These are phyloP conservation scores for Aspergillus kassunensis DNA, from an alignment of 495 filamentous ascomycete species.

Conservation along the genomic window DNA sequence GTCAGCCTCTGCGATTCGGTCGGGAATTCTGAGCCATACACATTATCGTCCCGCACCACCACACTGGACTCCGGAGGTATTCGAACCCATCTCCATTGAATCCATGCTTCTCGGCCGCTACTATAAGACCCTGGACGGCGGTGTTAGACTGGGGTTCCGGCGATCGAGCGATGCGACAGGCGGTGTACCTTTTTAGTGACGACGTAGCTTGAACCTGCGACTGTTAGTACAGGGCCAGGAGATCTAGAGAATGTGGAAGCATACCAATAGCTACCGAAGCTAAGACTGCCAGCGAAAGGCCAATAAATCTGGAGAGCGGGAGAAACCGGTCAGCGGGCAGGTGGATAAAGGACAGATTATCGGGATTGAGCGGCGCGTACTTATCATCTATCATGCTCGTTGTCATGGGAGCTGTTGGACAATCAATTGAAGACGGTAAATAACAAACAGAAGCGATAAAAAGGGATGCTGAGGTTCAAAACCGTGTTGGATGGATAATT, in stretches of 20 bases:
- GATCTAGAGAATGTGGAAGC: neutral
- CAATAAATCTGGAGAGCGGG: conserved; percentile 67
- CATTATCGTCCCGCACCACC: conserved; percentile 91
- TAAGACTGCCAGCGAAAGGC: conserved; percentile 78
- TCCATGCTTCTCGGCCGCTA: conserved; percentile 82
- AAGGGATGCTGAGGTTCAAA: no score
- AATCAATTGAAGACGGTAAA: neutral
- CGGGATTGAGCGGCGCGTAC: neutral
- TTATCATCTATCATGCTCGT: conserved; percentile 1
- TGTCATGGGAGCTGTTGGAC: neutral
- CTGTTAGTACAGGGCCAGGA: conserved; percentile 18
- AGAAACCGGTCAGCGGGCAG: neutral
- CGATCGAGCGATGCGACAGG: neutral
- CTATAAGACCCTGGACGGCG: conserved; percentile 68
- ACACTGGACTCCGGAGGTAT: conserved; percentile 85
- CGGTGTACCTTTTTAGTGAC: conserved; percentile 80
- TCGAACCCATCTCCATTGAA: conserved; percentile 95
- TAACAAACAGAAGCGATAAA: no score
- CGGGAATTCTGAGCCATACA: conserved; percentile 48
- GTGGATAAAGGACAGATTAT: conserved; percentile 1
- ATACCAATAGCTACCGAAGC: conserved; percentile 91
- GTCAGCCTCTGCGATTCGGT: conserved; percentile 13
- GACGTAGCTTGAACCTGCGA: conserved; percentile 79
- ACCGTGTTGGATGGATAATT: no score
- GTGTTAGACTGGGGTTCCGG: neutral